Evolutionary conservation across 1,139 yeast species (phyloP).

Genomic region (Pichia sp.): DNA sequence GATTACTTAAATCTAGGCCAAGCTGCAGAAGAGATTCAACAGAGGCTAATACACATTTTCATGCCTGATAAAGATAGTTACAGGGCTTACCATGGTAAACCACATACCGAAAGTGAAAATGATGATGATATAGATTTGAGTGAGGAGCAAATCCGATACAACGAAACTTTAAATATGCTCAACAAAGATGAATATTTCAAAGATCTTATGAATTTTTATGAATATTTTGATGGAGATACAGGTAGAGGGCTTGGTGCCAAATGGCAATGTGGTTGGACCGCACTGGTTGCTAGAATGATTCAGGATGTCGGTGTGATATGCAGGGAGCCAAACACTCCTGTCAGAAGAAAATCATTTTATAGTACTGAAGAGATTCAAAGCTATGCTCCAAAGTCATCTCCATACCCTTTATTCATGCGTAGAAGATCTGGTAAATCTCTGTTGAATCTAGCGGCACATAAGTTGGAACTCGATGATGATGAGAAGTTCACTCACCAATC

Average conservation of each 20-base stretch:
- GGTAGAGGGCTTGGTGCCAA: constrained; percentile 94
- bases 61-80: constrained; percentile 61
- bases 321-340: constrained; percentile 34
- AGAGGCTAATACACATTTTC: constrained; percentile 75
- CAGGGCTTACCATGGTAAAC: constrained; percentile 69
- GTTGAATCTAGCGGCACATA: constrained; percentile 57
- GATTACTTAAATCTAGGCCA: constrained; percentile 75
- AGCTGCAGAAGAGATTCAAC: constrained; percentile 88
- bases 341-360: constrained; percentile 27
- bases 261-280: constrained; percentile 98
- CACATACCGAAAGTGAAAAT: constrained; percentile 2
- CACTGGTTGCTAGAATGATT: constrained; percentile 86
- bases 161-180: constrained; percentile 29
- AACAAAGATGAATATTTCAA: constrained; percentile 69
- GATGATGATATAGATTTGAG: constrained; percentile 31
- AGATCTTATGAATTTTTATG: constrained; percentile 76
- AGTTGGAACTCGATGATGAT: constrained; percentile 60
- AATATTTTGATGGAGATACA: constrained; percentile 91
- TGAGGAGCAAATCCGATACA: constrained; percentile 24
- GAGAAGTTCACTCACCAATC: constrained; percentile 31
- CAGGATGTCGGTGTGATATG: constrained; percentile 79
- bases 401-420: constrained; percentile 33
- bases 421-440: constrained; percentile 68
- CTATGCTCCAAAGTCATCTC: constrained; percentile 49
- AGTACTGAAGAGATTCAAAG: constrained; percentile 35